Conservation (phyloP, 345 rosid genomes). For the Eucalyptus pumila region DNA sequence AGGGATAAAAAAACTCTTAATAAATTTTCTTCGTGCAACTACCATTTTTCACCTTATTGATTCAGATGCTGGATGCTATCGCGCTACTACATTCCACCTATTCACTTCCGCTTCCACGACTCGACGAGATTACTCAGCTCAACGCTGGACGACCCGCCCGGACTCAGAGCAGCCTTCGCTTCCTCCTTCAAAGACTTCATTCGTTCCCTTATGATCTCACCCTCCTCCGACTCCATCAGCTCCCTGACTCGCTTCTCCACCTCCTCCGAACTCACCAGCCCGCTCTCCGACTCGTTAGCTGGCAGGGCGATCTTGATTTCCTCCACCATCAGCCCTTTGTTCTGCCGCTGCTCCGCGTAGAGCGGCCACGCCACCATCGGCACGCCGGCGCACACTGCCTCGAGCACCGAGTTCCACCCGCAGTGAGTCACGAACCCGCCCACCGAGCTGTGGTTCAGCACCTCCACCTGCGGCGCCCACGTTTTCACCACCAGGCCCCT, state of each 20-base stretch:
- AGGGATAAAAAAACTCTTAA: not conserved
- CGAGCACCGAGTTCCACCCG: slow-evolving; percentile 67
- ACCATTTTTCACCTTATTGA: not conserved
- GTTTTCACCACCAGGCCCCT: slow-evolving; percentile 37
- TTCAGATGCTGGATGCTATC: not conserved
- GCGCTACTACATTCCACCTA: not conserved
- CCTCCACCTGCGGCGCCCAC: slow-evolving; percentile 55
- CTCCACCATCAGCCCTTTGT: slow-evolving; percentile 12
- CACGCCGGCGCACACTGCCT: slow-evolving; percentile 36
- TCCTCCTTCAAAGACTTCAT: not conserved
- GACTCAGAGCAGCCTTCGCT: not conserved
- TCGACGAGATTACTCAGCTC: not conserved
- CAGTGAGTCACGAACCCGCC: slow-evolving; percentile 67
- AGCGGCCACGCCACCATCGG: slow-evolving; percentile 49
- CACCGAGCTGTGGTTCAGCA: slow-evolving; percentile 29
- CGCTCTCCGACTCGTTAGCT: not conserved
- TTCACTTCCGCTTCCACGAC: not conserved
- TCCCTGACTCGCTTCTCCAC: slow-evolving; percentile 17
- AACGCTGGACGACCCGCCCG: slow-evolving; percentile 3
- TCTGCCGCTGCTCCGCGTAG: slow-evolving; percentile 32
- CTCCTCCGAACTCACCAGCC: slow-evolving; percentile 11
- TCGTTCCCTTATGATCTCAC: slow-evolving; percentile 1
- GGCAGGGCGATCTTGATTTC: slow-evolving; percentile 15
- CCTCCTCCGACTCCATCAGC: slow-evolving; percentile 16
- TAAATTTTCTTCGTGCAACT: not conserved